Evolutionary conservation across 202 grass and related monocot species (phyloP).

Genomic region (Eragrostis tef): DNA sequence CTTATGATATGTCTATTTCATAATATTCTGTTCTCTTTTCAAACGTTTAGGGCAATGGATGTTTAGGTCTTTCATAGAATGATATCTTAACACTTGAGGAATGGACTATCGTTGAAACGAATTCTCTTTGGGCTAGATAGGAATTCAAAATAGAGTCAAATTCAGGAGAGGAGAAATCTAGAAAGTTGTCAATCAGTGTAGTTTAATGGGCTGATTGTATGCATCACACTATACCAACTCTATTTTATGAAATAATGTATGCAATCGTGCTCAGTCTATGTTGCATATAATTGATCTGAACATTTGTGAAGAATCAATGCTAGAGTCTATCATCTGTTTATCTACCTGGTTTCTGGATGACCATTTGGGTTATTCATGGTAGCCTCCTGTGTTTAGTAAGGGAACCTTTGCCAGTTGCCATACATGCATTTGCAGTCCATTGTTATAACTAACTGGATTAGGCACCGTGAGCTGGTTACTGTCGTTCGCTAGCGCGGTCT

Average conservation of each 20-base stretch:
- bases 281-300: neutral
- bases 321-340: neutral
- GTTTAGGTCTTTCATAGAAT: conserved; percentile 37
- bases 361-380: neutral
- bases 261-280: neutral
- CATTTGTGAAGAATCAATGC: too few relatives aligned
- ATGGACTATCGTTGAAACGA: neutral
- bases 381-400: neutral
- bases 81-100: conserved; percentile 17
- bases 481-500: neutral
- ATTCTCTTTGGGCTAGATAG: neutral
- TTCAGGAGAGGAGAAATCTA: conserved; percentile 34
- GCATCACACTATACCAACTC: neutral
- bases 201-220: neutral
- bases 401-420: neutral
- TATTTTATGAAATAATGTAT: conserved; percentile 22
- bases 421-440: neutral
- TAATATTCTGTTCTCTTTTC: conserved; percentile 35
- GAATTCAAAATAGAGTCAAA: conserved; percentile 9
- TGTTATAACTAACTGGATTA: conserved; percentile 2
- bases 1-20: conserved; percentile 8
- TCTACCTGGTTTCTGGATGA: neutral
- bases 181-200: conserved; percentile 6
- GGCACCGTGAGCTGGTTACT: neutral
- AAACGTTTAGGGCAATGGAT: conserved; percentile 17